These are phyloP conservation scores for Xylaria bambusicola DNA, from an alignment of 495 filamentous ascomycete genomes.

Conservation along the genomic window DNA sequence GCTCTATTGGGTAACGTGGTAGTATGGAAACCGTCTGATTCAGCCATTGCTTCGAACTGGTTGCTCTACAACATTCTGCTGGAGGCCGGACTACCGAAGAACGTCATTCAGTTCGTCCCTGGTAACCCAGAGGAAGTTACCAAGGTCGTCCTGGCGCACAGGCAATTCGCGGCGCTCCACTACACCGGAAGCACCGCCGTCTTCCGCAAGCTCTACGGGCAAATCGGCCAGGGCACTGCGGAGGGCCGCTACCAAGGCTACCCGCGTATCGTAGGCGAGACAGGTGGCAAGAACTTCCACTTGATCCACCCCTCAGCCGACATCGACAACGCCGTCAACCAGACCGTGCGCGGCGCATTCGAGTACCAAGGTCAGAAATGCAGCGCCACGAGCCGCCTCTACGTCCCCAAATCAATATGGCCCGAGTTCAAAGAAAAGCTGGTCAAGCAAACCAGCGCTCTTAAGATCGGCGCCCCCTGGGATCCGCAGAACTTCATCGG, in stretches of 20 bases:
- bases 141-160: constrained; percentile 64
- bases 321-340: constrained; percentile 70
- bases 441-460: constrained; percentile 62
- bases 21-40: constrained; percentile 85
- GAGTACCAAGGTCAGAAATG: constrained; percentile 93
- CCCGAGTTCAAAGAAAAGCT: constrained; percentile 64
- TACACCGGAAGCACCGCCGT: constrained; percentile 82
- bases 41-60: constrained; percentile 71
- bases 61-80: constrained; percentile 80
- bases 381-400: constrained; percentile 75
- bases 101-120: constrained; percentile 82
- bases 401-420: constrained; percentile 71
- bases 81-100: constrained; percentile 78
- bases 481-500: constrained; percentile 73
- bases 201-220: constrained; percentile 72
- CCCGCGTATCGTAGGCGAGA: constrained; percentile 83
- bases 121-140: constrained; percentile 77
- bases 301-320: constrained; percentile 75
- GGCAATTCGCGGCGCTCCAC: constrained; percentile 73
- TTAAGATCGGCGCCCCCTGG: constrained; percentile 69
- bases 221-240: constrained; percentile 68
- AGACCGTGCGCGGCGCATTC: constrained; percentile 84
- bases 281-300: constrained; percentile 92
- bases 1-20: constrained; percentile 85
- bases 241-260: constrained; percentile 71